These are phyloP conservation scores for Tetrastigma voinierianum DNA, from an alignment of 164 flowering plant genomes.

Conservation along the genomic window DNA sequence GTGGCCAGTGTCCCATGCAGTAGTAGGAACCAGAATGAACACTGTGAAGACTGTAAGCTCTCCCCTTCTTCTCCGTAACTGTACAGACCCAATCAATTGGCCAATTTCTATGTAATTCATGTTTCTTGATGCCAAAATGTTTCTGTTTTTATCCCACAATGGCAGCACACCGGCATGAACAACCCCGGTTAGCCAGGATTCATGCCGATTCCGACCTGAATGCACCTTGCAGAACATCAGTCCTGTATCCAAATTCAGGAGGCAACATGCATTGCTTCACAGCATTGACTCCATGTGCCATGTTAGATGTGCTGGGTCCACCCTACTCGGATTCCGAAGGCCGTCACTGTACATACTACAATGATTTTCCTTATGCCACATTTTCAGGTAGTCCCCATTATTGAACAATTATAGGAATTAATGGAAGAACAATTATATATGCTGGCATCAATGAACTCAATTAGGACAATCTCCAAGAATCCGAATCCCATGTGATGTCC, in stretches of 20 bases:
- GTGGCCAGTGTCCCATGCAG: slow-evolving; percentile 28
- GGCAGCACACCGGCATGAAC: slow-evolving; percentile 13
- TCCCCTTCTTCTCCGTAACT: not conserved
- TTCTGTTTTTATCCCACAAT: slow-evolving; percentile 10
- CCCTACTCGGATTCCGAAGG: slow-evolving; percentile 67
- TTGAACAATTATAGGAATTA: too few relatives aligned
- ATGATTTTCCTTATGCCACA: slow-evolving; percentile 36
- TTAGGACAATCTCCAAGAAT: too few relatives aligned
- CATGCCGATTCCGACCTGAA: slow-evolving; percentile 45
- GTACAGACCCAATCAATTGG: too few relatives aligned
- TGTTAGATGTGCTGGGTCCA: slow-evolving; percentile 70
- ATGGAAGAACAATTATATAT: too few relatives aligned
- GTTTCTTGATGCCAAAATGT: too few relatives aligned
- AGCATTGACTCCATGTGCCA: slow-evolving; percentile 63
- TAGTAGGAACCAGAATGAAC: not conserved
- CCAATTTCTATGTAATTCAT: too few relatives aligned
- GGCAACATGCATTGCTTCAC: slow-evolving; percentile 79
- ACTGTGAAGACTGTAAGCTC: slow-evolving; percentile 22
- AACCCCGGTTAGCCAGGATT: slow-evolving; percentile 44
- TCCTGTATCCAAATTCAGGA: slow-evolving; percentile 63
- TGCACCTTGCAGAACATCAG: slow-evolving; percentile 56
- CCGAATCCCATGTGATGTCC: too few relatives aligned
- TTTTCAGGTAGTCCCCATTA: slow-evolving; percentile 39
- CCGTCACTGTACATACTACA: slow-evolving; percentile 66
- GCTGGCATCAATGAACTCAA: too few relatives aligned